Evolutionary conservation across 2,329 filamentous ascomycete genomes (phyloP), one percentile per base, ranked within the genome.

Genomic region (Pseudogymnoascus sp.): DNA sequence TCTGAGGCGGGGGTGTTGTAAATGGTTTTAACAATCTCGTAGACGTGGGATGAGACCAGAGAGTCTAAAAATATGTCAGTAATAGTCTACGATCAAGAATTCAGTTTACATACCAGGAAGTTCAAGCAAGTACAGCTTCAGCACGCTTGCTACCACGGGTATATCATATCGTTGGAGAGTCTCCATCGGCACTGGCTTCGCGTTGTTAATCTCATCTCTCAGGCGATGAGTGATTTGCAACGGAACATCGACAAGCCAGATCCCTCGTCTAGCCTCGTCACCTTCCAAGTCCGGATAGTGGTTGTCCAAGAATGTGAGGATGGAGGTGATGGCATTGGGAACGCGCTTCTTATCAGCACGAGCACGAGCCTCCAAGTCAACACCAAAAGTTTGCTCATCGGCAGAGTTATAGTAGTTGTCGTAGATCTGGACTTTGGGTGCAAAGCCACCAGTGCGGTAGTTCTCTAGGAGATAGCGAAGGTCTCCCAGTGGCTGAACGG

Each of bases 381-480:
- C 92, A 68, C 96, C 95, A 73, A 97, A 99, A 0, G 91, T 96
- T 82, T 97, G 93, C 73, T 97, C 93, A 74, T 97, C 95, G 23
- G 97, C 92, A 68, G 90, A 92, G 76, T 97, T 97, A 80, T 99
- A 99, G 78, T 99, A 99, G 75, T 97, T 99, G 78, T 99, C 95
- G 76, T 99, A 99, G 3, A 91, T 89, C 56, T 92, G 87, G 28
- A 97, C 93, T 71, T 86, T 93, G 7, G 95, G 95, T 61, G 91
- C 85, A 74, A 96, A 99, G 68, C 88, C 90, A 67, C 95, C 95
- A 5, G 95, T 99, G 67, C 93, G 89, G 77, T 99, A 99, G 74
- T 93, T 99, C 78, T 99, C 95, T 53, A 99, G 82, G 65, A 99
- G 83, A 75, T 97, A 99, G 67, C 95, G 85, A 69, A 99, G 79